Percentiles rank a stretch among this genome's conserved stretches.
Evolutionary conservation across 2,329 filamentous ascomycete genomes (phyloP).

Genomic region (Daldinia sp.): DNA sequence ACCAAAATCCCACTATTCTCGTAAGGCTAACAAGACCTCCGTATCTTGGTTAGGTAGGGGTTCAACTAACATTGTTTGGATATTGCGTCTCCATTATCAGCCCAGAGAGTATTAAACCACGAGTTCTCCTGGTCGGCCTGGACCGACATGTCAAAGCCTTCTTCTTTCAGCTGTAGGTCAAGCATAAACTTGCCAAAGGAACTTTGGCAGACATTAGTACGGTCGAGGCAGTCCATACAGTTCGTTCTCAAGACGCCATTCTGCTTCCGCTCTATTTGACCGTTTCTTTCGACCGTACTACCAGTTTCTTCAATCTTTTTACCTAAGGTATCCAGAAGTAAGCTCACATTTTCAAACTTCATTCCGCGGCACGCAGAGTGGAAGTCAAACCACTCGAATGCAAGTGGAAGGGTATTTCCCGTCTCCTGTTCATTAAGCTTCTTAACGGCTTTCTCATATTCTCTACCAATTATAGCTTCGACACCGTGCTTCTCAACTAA

Average conservation of each 20-base stretch:
- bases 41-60: not conserved
- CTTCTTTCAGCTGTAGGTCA: slow-evolving; percentile 79
- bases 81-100: slow-evolving; percentile 96
- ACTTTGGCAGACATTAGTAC: slow-evolving; percentile 95
- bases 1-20: not conserved
- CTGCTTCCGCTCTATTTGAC: slow-evolving; percentile 65
- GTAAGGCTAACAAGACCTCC: not conserved
- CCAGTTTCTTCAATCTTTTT: slow-evolving; percentile 76
- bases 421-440: slow-evolving; percentile 73
- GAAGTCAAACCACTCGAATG: slow-evolving; percentile 98
- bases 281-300: slow-evolving; percentile 72
- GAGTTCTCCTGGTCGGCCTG: slow-evolving; percentile 82
- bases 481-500: slow-evolving; percentile 90
- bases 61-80: slow-evolving; percentile 78
- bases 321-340: slow-evolving; percentile 78
- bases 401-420: slow-evolving; percentile 61
- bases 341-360: slow-evolving; percentile 95
- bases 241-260: slow-evolving; percentile 89
- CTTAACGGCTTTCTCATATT: slow-evolving; percentile 77
- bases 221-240: slow-evolving; percentile 98
- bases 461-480: slow-evolving; percentile 81
- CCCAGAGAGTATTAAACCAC: slow-evolving; percentile 98
- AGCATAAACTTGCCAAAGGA: slow-evolving; percentile 87
- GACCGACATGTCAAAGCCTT: slow-evolving; percentile 80
- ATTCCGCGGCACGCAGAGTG: slow-evolving; percentile 92